These are phyloP conservation scores for Metahyphopichia silvanorum DNA, from an alignment of 805 yeast genomes.

Conservation along the genomic window DNA sequence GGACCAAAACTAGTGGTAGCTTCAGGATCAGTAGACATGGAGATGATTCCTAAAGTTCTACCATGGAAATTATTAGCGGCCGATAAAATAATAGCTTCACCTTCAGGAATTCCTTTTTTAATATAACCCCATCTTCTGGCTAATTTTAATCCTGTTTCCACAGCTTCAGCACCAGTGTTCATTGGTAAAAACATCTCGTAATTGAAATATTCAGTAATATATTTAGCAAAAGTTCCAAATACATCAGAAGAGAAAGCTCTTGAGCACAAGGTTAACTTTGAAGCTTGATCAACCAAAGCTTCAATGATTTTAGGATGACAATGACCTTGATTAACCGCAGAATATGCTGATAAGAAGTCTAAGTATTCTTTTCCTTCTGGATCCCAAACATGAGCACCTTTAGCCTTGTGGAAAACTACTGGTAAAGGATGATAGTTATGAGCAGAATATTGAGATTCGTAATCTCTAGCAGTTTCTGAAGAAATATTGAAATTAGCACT, in stretches of 20 bases:
- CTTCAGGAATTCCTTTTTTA: slow-evolving; percentile 76
- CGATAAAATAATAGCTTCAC: slow-evolving; percentile 83
- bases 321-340: slow-evolving; percentile 98
- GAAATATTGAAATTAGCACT: slow-evolving; percentile 47
- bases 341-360: slow-evolving; percentile 91
- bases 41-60: slow-evolving; percentile 89
- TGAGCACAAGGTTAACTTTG: slow-evolving; percentile 77
- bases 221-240: slow-evolving; percentile 84
- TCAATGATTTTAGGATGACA: slow-evolving; percentile 90
- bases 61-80: slow-evolving; percentile 95
- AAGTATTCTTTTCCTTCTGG: slow-evolving; percentile 94
- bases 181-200: slow-evolving; percentile 94
- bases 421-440: slow-evolving; percentile 97
- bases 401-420: slow-evolving; percentile 82
- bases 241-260: slow-evolving; percentile 91
- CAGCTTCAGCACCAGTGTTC: slow-evolving; percentile 99
- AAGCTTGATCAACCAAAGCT: slow-evolving; percentile 87
- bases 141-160: slow-evolving; percentile 88
- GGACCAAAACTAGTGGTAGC: slow-evolving; percentile 90
- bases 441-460: slow-evolving; percentile 83
- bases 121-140: slow-evolving; percentile 98
- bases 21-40: slow-evolving; percentile 95
- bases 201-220: slow-evolving; percentile 80
- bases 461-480: slow-evolving; percentile 59
- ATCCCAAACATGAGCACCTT: slow-evolving; percentile 96